Evolutionary conservation across 169 alveolate species (phyloP), one percentile per base, ranked within the genome.

Genomic region (Sarcocystis neurona): DNA sequence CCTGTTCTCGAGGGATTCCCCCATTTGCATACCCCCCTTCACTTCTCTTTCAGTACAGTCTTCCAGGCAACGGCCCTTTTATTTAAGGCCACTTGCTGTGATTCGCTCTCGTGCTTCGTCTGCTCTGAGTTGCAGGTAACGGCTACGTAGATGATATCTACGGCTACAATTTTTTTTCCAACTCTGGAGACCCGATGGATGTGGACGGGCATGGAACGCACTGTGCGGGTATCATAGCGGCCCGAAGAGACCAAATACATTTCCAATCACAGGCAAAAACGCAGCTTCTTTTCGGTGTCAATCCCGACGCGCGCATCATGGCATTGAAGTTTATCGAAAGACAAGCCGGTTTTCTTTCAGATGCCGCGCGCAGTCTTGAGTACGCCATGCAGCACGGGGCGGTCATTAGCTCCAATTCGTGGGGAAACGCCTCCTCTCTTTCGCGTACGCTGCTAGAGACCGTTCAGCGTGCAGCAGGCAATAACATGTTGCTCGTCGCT

Each of bases 131-230:
- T 85, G 44, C 63, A 85, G 92, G 88, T 39, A 93, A 93, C 87
- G 95, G 95, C 27, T 93, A 89, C 56, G 95, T 93, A 20, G 95
- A 93, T 74, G 95, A 93, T 66, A 78, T 93, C 15, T 86, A 93
- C 82, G 95, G 95, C 41, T 93, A 80, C 46, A 93, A 92, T 74
- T 92, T 92, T 72, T 87, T 89, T 39, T 79, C 92, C 91, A 78
- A 89, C 53, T 84, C 77, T 37, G 93, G 93, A 58, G 89, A 92
- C 37, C 93, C 93, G 0, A 88, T 92, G 66, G 95, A 93, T 88
- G 92, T 77, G 70, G 94, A 93, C 44, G 95, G 94, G 39, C 95
- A 93, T 66, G 95, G 95, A 12, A 93, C 95, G 8, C 95, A 93
- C 60, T 90, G 94, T 79, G 95, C 95, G 8, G 95, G 95, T n/a